Evolutionary conservation across 2,329 filamentous ascomycete genomes (phyloP), one percentile per base, ranked within the genome.

Genomic region (Sporothrix globosa): DNA sequence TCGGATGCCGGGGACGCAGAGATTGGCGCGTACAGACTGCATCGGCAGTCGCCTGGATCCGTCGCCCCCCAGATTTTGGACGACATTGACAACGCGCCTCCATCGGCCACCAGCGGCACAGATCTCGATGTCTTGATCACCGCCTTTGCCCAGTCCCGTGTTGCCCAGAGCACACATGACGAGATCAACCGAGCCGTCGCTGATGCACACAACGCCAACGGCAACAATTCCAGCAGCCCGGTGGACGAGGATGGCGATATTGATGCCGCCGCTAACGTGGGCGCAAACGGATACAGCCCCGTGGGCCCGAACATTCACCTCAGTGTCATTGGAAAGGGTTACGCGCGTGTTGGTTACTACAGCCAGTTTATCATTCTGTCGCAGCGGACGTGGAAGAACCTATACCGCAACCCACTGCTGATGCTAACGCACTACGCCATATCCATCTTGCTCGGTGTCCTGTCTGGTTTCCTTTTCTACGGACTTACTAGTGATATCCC

Each of bases 381-480:
- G 0, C 87, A 90, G 76, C 89, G 96, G 60, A 99, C 96, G 0
- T 99, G 95, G 95, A 93, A 92, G 77, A 99, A 99, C 77, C 85
- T 99, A 7, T 98, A 99, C 83, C 90, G 96, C 70, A 97, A 99
- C 79, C 96, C 96, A 1, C 94, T 98, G 87, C 84, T 99, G 72
- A 99, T 99, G 96, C 87, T 99, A 71, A 97, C 94, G 0, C 96
- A 99, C 81, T 99, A 98, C 78, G 96, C 96, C 50, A 98, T 97
- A 75, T 93, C 96, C 9, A 98, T 99, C 72, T 82, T 98, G 0
- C 87, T 99, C 6, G 96, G 94, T 1, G 95, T 98, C 5, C 91
- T 99, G 71, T 94, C 95, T 1, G 96, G 96, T 3, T 98, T 92
- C 80, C 86, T 99, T 14, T 99, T 98, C 83, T 99, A 98, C 76